Base-by-base conservation (phyloP, 495 filamentous ascomycete species). In the Friedmanniomyces endolithicus region DNA sequence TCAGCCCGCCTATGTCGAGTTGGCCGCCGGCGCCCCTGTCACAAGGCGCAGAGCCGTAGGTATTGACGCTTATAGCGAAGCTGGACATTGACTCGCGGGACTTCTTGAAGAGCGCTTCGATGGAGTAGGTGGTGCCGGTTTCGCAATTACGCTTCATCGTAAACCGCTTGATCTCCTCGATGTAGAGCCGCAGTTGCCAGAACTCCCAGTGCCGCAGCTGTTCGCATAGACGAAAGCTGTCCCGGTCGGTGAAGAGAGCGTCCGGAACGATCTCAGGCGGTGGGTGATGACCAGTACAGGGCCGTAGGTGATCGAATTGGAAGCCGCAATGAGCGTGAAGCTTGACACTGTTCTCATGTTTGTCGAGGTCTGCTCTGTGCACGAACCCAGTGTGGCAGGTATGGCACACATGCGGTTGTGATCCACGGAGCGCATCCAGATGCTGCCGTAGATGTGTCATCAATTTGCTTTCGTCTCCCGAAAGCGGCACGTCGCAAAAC, bases 41-140 rank as follows among this genome's bases (percentile, higher is more conserved):
- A 41, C 53, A 55, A 1, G 54, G 54, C 20, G 54, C 54, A 17
- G 46, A 50, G 35, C 34, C 34, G 27, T 41, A 51, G n/a, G 54
- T 56, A 29, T 56, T 51, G 25, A 56, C 39, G 37, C 54, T 56
- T 19, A 56, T 23, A 37, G 54, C 54, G 27, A 29, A 56, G 37
- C 31, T 50, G 17, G 54, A 56, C 16, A 44, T 23, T 9, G 54
- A 56, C 11, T 34, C 35, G 19, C 31, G 17, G 8, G 45, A 33
- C 22, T n/a, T 29, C 8, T 46, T 17, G 33, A 43, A 14, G 1
- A 56, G 20, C 14, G 54, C 47, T 35, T 50, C 54, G 9, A 56
- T 40, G 16, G 54, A 50, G 49, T 50, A 51, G 35, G 11, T 35
- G 9, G 17, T 34, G 54, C 54, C 33, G 7, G 37, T 31, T 17